Base-by-base conservation (phyloP, 257 asterid genomes). In the Lycium ferocissimum region DNA sequence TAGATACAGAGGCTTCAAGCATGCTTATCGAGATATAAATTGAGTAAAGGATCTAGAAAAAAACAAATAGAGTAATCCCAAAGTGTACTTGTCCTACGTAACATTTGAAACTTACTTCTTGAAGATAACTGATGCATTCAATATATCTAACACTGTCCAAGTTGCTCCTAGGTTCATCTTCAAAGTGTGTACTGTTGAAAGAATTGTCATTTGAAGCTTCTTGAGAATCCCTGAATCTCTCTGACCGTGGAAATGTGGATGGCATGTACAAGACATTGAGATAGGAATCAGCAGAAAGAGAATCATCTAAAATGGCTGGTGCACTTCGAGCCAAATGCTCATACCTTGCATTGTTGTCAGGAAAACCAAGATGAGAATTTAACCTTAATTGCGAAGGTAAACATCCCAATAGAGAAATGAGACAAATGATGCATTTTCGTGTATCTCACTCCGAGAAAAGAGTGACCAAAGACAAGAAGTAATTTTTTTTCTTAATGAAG, bases 251-350 rank as follows among this genome's bases (percentile, higher is more conserved):
- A 89, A 91, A 94, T 49, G 97, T 92, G 71, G 98, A 93, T 86
- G 99, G 99, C 97, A 96, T 94, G 97, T 95, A 92, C 84, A 96
- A 81, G 82, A 96, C 94, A 85, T 94, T 95, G 88, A 96, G 98
- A 90, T 96, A 96, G 88, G 99, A 96, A 90, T 96, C 99, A 69
- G 99, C 98, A 86, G 99, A 96, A 81, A 96, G 97, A 84, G 99
- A 97, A 90, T 96, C 98, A 79, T 96, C 99, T 61, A 95, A 88
- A 82, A 94, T 97, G 49, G 98, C 96, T 18, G 99, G 99, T 63
- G 98, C 99, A 89, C 98, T 96, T 92, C 91, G 91, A 59, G 97
- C 97, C 93, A 96, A 91, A 94, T 96, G 98, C 51, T 96, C 98
- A 76, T 94, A 94, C 98, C 99, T 96, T 51, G 82, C 49, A 78